Conservation (phyloP, 169 alveolate species). For the Plasmodium ovale region DNA sequence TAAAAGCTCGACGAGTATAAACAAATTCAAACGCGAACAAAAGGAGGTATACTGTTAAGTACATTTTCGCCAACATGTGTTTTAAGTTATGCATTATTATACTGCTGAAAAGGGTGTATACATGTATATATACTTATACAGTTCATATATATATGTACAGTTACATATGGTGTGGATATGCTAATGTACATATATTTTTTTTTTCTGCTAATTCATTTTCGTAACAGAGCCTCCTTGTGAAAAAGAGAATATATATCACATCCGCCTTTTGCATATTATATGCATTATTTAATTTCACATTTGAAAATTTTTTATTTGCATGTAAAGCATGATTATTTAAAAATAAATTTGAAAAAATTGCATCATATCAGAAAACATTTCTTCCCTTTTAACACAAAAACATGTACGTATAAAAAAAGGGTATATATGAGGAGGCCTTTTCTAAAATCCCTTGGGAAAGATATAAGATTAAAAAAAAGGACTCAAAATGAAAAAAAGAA, state of each 20-base stretch:
- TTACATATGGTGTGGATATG: not conserved
- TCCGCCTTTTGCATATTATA: not conserved
- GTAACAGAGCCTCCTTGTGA: not conserved
- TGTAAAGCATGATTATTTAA: no score
- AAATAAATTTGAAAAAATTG: no score
- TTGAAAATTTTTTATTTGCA: no score
- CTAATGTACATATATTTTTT: not conserved
- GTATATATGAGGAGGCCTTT: no score
- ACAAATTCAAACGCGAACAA: slow-evolving; percentile 33
- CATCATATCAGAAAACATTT: no score
- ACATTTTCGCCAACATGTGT: slow-evolving; percentile 21
- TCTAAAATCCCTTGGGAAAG: no score
- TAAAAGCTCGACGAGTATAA: slow-evolving; percentile 65
- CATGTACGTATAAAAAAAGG: no score
- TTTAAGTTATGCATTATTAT: slow-evolving; percentile 12
- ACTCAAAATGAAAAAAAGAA: no score
- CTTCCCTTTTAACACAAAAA: no score
- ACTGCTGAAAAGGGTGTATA: not conserved
- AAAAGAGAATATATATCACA: not conserved
- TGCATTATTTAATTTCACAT: not conserved
- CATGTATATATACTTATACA: not conserved
- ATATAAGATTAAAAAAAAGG: no score
- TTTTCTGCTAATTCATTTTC: slow-evolving; percentile 19
- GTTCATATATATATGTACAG: slow-evolving; percentile 1
- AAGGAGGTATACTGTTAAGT: slow-evolving; percentile 24